Conservation (phyloP, 139 green algal species). For the Tetraselmis chui region DNA sequence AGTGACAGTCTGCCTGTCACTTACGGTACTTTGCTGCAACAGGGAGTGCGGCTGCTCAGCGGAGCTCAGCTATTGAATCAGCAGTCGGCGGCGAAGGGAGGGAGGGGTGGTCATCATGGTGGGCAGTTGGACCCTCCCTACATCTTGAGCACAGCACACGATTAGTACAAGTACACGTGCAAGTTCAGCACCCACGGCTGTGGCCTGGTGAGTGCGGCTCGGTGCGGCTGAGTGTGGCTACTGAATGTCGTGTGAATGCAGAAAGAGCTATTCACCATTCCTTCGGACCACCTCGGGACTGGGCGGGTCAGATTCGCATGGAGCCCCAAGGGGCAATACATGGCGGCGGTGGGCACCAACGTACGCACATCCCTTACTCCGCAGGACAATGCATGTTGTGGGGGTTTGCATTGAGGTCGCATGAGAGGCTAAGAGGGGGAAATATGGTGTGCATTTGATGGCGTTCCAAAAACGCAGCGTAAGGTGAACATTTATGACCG, state of each 20-base stretch:
- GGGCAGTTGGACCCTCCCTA: no score
- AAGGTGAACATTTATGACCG: slow-evolving; percentile 57
- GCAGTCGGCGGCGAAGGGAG: no score
- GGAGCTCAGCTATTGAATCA: no score
- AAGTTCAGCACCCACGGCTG: no score
- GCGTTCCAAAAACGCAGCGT: slow-evolving; percentile 29
- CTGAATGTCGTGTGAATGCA: slow-evolving; percentile 10
- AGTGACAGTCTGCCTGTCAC: no score
- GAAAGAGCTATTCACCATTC: slow-evolving; percentile 13
- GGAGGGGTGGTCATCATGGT: no score
- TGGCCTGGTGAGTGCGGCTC: no score
- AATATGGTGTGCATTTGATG: neutral
- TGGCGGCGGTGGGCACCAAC: slow-evolving; percentile 45
- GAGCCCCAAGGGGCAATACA: slow-evolving; percentile 10
- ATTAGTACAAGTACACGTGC: no score
- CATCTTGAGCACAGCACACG: no score
- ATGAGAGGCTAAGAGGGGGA: neutral
- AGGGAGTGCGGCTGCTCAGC: no score
- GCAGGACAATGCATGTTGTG: neutral
- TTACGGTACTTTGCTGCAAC: no score
- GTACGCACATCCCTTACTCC: slow-evolving; percentile 10
- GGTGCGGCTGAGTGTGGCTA: no score
- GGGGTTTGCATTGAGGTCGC: neutral
- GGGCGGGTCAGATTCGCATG: slow-evolving; percentile 13
- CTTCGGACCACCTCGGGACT: slow-evolving; percentile 11